These are phyloP conservation scores for Tritrichomonas foetus DNA, from an alignment of 208 protist species.

Conservation along the genomic window DNA sequence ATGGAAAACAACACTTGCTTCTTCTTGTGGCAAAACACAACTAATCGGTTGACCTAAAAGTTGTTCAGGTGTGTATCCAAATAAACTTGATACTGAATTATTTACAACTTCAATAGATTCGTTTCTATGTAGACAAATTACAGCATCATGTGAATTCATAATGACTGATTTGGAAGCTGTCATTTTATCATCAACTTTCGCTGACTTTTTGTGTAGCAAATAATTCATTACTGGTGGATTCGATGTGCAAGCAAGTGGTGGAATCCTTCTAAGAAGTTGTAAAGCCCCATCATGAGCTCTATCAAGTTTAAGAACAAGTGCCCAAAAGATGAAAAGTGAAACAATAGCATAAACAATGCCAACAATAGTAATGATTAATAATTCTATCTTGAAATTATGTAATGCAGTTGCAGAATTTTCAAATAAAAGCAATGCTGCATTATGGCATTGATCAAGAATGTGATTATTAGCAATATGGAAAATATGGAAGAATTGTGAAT, in stretches of 20 bases:
- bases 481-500: not conserved
- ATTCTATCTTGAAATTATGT: not conserved
- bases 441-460: not conserved
- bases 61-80: constrained; percentile 34
- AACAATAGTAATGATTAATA: not conserved
- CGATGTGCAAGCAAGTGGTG: not conserved
- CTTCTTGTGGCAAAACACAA: not conserved
- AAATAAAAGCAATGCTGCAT: not conserved
- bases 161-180: not conserved
- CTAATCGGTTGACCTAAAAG: not conserved
- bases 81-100: not conserved
- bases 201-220: not conserved
- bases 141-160: not conserved
- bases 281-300: not conserved
- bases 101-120: not conserved
- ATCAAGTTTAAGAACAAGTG: not conserved
- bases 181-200: not conserved
- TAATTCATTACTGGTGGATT: not conserved
- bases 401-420: not conserved
- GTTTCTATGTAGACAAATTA: not conserved
- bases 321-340: not conserved
- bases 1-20: not conserved
- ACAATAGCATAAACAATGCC: not conserved
- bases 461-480: not conserved
- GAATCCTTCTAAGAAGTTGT: not conserved